Percentiles rank a stretch among this genome's conserved stretches.
Evolutionary conservation across 1,284 basidiomycete species (phyloP).

Genomic region (Heterobasidion occidentale): DNA sequence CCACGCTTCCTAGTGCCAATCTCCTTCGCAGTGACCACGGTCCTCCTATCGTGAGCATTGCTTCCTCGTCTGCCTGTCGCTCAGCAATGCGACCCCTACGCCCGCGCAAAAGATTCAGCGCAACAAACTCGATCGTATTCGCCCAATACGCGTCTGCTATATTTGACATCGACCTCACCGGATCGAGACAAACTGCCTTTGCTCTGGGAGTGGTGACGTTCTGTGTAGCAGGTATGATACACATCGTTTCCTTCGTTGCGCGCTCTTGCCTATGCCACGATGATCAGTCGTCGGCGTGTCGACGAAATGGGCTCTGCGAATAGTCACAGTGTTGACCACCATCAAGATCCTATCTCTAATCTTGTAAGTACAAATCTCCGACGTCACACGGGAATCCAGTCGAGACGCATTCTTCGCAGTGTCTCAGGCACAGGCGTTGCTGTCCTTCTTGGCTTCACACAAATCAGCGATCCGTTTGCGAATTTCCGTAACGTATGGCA

Average conservation of each 20-base stretch:
- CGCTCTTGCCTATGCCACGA: not conserved
- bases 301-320: slow-evolving; percentile 22
- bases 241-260: not conserved
- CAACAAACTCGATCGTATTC: slow-evolving; percentile 20
- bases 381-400: not conserved
- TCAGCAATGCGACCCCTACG: not conserved
- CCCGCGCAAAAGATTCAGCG: slow-evolving; percentile 13
- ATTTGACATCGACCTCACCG: slow-evolving; percentile 15
- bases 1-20: slow-evolving; percentile 26
- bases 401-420: slow-evolving; percentile 10
- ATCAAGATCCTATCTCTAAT: slow-evolving; percentile 20
- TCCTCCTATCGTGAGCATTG: slow-evolving; percentile 27
- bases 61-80: not conserved
- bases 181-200: slow-evolving; percentile 14
- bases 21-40: slow-evolving; percentile 34
- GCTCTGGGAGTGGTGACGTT: slow-evolving; percentile 17
- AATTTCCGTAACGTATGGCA: slow-evolving; percentile 43
- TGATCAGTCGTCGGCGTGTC: slow-evolving; percentile 18
- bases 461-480: slow-evolving; percentile 33
- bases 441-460: slow-evolving; percentile 38
- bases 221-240: slow-evolving; percentile 14
- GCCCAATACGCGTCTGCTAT: slow-evolving; percentile 19
- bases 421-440: slow-evolving; percentile 37
- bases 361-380: slow-evolving; percentile 12
- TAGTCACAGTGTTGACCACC: slow-evolving; percentile 18